Evolutionary conservation across 2,329 filamentous ascomycete genomes (phyloP), one percentile per base, ranked within the genome.

Genomic region (Talaromyces sp.): DNA sequence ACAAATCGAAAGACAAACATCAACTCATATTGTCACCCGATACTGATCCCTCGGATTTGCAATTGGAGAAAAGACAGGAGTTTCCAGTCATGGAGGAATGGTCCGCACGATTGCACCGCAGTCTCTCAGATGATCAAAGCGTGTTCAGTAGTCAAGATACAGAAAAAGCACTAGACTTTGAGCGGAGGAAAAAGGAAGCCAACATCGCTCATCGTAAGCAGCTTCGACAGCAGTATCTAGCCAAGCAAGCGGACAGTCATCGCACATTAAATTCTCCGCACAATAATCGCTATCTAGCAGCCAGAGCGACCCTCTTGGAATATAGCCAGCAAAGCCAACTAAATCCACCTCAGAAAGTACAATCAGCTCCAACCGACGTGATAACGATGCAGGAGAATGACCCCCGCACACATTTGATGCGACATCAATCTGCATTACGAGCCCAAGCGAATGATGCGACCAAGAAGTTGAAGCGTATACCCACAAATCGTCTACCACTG

Each of bases 151-250:
- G 56, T 13, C 62, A 56, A 33, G 65, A 66, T 39, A 64, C 62
- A 7, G 65, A 66, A 49, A 56, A 19, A 10, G 75, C 77, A 25
- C 70, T 80, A 56, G 76, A 79, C 39, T 79, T 79, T 65, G 78
- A 80, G 57, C 69, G 70, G 17, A 72, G 77, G 47, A 79, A 80
- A 68, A 75, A 72, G 66, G 74, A 73, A 3, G 74, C 72, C 15
- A 74, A 74, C 19, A 68, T 70, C n/a, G 63, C 68, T 45, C 70
- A 71, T 22, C 71, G 72, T 27, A 60, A 72, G 62, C 67, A 69
- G 45, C 60, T 70, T 8, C 47, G 22, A 27, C 57, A 58, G 9
- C 37, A 33, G 4, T 33, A 67, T 50, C 47, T 43, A 2, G 45
- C 61, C 17, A 65, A 63, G 3, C 67, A 60, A 54, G 33, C 47